Conservation (phyloP, 208 protist species). For the Phytomonas francai region DNA sequence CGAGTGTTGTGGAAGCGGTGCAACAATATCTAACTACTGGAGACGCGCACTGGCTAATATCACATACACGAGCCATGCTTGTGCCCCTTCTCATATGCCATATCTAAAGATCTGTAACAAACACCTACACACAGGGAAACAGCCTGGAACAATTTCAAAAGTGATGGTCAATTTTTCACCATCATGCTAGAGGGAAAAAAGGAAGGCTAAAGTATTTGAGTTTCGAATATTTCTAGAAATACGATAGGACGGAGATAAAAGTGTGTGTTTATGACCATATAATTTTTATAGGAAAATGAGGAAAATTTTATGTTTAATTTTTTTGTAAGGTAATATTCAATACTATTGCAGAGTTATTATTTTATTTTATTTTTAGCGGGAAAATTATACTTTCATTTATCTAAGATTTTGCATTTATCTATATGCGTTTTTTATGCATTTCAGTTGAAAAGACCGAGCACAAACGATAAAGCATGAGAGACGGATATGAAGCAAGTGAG, state of each 20-base stretch:
- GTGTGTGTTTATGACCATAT: not conserved
- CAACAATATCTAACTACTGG: conserved; percentile 26
- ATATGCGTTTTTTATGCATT: not conserved
- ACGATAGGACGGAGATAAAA: not conserved
- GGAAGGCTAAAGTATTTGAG: not conserved
- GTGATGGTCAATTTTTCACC: not conserved
- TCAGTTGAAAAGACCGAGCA: not conserved
- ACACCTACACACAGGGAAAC: not conserved
- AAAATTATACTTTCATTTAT: conserved; percentile 11
- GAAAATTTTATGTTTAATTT: not conserved
- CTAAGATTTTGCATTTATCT: not conserved
- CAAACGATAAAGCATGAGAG: not conserved
- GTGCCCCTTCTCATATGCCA: conserved; percentile 50
- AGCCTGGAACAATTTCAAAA: not conserved
- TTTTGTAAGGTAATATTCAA: not conserved
- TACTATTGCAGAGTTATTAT: not conserved
- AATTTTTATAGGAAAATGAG: not conserved
- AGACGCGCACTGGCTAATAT: conserved; percentile 30
- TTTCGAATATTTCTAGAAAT: not conserved
- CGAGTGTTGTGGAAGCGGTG: conserved; percentile 39
- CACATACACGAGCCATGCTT: conserved; percentile 43
- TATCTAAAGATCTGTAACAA: conserved; percentile 16
- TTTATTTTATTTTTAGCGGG: conserved; percentile 12
- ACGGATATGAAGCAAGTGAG: not conserved
- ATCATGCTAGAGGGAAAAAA: not conserved